Conservation (phyloP, 2,329 filamentous ascomycete genomes). For the Microsporum ferrugineum region DNA sequence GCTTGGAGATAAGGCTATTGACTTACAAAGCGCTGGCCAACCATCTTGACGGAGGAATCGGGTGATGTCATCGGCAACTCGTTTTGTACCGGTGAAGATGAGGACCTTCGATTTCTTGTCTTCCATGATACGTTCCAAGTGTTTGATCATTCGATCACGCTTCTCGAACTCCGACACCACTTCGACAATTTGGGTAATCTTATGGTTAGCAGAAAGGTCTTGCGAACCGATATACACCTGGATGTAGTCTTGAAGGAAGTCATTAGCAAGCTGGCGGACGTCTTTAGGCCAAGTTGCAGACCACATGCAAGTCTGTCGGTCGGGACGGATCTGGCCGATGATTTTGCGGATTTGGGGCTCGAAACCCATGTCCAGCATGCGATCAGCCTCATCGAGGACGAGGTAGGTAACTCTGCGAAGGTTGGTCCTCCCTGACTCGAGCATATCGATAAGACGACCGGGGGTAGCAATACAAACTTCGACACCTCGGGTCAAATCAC, state of each 20-base stretch:
- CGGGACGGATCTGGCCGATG: slow-evolving; percentile 90
- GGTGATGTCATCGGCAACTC: slow-evolving; percentile 94
- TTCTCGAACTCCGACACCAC: slow-evolving; percentile 95
- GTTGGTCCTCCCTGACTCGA: slow-evolving; percentile 96
- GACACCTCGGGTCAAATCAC: slow-evolving; percentile 85
- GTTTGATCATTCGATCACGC: slow-evolving; percentile 93
- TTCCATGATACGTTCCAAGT: slow-evolving; percentile 96
- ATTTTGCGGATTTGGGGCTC: slow-evolving; percentile 99
- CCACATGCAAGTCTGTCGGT: slow-evolving; percentile 99
- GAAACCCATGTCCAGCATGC: slow-evolving; percentile 99
- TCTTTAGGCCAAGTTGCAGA: slow-evolving; percentile 99
- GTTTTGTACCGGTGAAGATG: slow-evolving; percentile 77
- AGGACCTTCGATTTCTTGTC: slow-evolving; percentile 90
- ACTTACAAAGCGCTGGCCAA: slow-evolving; percentile 90
- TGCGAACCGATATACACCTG: slow-evolving; percentile 98
- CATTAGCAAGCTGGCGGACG: slow-evolving; percentile 77
- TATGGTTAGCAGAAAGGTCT: slow-evolving; percentile 92
- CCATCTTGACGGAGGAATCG: slow-evolving; percentile 94
- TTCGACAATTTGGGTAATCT: slow-evolving; percentile 95
- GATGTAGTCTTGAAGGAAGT: slow-evolving; percentile 91
- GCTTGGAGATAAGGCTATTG: not conserved
- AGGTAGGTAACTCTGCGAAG: slow-evolving; percentile 95
- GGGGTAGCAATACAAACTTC: slow-evolving; percentile 98
- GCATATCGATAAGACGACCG: slow-evolving; percentile 95
- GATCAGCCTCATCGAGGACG: slow-evolving; percentile 96